Conservation (phyloP, 2,329 filamentous ascomycete species). For the Penicillium janthinellum region DNA sequence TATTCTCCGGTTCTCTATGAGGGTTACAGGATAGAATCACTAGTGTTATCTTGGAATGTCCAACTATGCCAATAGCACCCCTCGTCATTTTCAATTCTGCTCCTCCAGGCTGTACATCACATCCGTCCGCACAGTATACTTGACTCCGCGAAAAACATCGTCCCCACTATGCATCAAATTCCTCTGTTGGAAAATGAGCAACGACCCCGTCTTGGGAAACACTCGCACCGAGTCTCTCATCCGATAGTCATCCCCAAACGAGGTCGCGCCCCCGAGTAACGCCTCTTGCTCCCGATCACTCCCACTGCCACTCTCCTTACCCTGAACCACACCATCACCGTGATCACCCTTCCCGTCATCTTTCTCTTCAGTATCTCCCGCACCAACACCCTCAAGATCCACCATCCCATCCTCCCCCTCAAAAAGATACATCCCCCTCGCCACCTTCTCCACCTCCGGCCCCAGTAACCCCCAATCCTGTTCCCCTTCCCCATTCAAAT, state of each 20-base stretch:
- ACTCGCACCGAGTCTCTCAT: slow-evolving; percentile 44
- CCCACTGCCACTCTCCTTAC: neutral
- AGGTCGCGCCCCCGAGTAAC: slow-evolving; percentile 58
- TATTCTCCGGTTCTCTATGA: too few relatives aligned
- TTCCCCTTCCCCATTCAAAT: slow-evolving; percentile 52
- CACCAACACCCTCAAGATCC: slow-evolving; percentile 18
- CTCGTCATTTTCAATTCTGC: neutral
- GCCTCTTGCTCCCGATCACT: slow-evolving; percentile 23
- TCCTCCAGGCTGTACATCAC: slow-evolving; percentile 49
- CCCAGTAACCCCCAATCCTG: slow-evolving; percentile 35
- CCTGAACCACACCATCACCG: neutral
- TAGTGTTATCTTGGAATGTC: too few relatives aligned
- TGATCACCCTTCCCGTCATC: neutral
- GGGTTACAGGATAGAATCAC: too few relatives aligned
- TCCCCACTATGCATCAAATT: slow-evolving; percentile 57
- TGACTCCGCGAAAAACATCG: slow-evolving; percentile 55
- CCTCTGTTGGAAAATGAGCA: slow-evolving; percentile 60
- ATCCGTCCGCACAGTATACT: slow-evolving; percentile 60
- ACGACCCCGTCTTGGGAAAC: slow-evolving; percentile 53
- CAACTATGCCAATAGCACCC: too few relatives aligned
- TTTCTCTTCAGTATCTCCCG: neutral
- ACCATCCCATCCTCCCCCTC: slow-evolving; percentile 17
- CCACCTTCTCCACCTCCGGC: slow-evolving; percentile 22
- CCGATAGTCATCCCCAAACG: slow-evolving; percentile 46
- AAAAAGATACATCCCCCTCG: slow-evolving; percentile 11